A percentile compares a stretch with the other conserved stretches of the same genome.
Evolutionary conservation across 768 basidiomycete genomes (phyloP).

Genomic region (Leccinum subgranulosum): DNA sequence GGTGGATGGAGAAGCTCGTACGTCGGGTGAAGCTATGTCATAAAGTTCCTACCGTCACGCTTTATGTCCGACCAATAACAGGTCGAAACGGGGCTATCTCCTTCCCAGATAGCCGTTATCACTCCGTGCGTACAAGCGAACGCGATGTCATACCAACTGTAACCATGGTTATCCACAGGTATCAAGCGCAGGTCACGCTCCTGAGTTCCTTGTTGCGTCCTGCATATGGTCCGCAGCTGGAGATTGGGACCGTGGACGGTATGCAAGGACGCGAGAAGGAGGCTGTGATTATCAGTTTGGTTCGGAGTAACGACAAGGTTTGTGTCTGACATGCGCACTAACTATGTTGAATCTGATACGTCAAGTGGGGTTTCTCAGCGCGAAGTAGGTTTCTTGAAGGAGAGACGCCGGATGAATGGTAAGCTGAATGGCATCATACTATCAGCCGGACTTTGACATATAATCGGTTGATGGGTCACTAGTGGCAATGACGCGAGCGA

Average conservation of each 20-base stretch:
- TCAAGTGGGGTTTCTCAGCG: conserved; percentile 41
- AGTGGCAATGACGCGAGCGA: conserved; percentile 93
- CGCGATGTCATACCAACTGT: not conserved
- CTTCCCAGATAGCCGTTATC: conserved; percentile 80
- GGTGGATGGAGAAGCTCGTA: conserved; percentile 81
- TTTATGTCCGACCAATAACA: conserved; percentile 24
- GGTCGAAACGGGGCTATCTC: conserved; percentile 58
- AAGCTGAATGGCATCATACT: conserved; percentile 11
- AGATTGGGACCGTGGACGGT: conserved; percentile 94
- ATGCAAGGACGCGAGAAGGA: conserved; percentile 98
- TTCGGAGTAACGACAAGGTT: conserved; percentile 86
- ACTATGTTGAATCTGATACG: not conserved
- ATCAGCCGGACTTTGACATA: not conserved
- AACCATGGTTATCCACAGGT: conserved; percentile 35
- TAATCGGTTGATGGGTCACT: not conserved
- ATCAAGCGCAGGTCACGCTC: conserved; percentile 92
- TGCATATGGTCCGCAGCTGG: conserved; percentile 62
- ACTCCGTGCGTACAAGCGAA: conserved; percentile 60
- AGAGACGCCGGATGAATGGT: conserved; percentile 90
- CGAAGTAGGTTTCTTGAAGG: conserved; percentile 93
- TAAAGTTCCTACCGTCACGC: no score
- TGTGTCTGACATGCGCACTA: conserved; percentile 8
- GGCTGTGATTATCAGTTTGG: conserved; percentile 87
- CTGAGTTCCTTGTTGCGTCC: conserved; percentile 76
- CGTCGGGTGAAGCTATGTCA: conserved; percentile 10